phyloP scores from a whole-genome alignment of 192 early-diverging fungal genomes.

The Backusella sp. region DNA sequence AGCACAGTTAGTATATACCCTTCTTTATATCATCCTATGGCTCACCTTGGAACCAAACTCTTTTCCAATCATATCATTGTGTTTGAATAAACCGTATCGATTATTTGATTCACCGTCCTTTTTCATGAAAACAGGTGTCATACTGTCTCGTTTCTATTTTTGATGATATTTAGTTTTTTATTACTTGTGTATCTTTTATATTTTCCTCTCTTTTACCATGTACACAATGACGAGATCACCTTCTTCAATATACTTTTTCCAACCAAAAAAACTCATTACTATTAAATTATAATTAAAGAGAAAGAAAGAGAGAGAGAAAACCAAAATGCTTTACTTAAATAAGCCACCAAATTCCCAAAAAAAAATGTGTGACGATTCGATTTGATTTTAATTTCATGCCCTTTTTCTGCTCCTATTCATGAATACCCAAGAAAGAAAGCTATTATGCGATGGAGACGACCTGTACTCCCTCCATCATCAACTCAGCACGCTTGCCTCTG shows the following conservation, averaged over 20 bases:
- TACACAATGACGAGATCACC: slow-evolving; percentile 81
- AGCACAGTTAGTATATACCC: too few relatives aligned
- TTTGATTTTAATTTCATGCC: not conserved
- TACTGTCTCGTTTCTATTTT: slow-evolving; percentile 65
- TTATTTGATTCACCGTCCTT: slow-evolving; percentile 67
- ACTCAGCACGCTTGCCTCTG: not conserved
- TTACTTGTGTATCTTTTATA: not conserved
- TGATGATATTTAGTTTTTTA: not conserved
- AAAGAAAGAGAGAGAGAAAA: not conserved
- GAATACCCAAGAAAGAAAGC: not conserved
- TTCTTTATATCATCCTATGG: not conserved
- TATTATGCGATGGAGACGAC: not conserved
- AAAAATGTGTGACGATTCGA: not conserved
- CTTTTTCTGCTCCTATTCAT: not conserved
- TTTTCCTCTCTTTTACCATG: slow-evolving; percentile 50
- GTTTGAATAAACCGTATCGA: slow-evolving; percentile 77
- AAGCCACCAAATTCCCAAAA: not conserved
- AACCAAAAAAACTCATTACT: slow-evolving; percentile 32
- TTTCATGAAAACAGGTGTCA: slow-evolving; percentile 62
- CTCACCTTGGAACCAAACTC: slow-evolving; percentile 78
- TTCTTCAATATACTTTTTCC: slow-evolving; percentile 57
- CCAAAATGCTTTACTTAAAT: not conserved
- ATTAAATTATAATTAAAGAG: too few relatives aligned
- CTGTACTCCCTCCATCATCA: not conserved
- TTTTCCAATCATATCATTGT: slow-evolving; percentile 84